These are phyloP conservation scores for Rhododendron mucronatum DNA, from an alignment of 148 eudicot genomes.

Conservation along the genomic window DNA sequence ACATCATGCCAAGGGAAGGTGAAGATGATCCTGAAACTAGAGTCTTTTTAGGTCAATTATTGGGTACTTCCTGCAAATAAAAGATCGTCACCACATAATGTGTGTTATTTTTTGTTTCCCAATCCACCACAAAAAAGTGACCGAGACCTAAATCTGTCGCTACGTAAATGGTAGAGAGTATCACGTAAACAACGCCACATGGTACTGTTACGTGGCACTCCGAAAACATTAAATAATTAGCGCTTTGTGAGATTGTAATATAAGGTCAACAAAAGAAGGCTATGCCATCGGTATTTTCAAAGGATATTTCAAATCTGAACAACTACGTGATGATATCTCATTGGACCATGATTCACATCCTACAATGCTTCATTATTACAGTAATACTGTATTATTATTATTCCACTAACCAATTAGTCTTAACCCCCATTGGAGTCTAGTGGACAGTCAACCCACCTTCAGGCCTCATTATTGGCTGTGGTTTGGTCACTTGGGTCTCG, in stretches of 20 bases:
- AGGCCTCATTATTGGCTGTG: not conserved
- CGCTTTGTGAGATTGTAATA: not conserved
- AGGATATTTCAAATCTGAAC: conserved; percentile 6
- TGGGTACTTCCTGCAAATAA: no score
- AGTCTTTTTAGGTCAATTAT: not conserved
- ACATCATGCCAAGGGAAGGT: conserved; percentile 18
- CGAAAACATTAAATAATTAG: no score
- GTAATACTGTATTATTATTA: not conserved
- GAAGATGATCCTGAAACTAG: conserved; percentile 22
- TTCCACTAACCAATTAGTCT: conserved; percentile 4
- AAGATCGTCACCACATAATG: no score
- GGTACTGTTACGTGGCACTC: no score
- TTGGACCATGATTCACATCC: not conserved
- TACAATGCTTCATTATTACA: not conserved
- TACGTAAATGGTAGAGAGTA: no score
- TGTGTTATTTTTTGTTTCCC: no score
- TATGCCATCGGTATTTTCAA: not conserved
- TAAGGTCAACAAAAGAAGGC: conserved; percentile 22
- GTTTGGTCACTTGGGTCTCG: not conserved
- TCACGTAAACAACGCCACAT: no score
- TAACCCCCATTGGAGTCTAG: conserved; percentile 16
- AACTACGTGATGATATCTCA: not conserved
- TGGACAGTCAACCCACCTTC: conserved; percentile 16
- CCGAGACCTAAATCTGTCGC: no score
- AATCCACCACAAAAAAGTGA: no score